Base-by-base conservation (phyloP, 176 grass and related monocot genomes). In the Rhynchospora tenuis region DNA sequence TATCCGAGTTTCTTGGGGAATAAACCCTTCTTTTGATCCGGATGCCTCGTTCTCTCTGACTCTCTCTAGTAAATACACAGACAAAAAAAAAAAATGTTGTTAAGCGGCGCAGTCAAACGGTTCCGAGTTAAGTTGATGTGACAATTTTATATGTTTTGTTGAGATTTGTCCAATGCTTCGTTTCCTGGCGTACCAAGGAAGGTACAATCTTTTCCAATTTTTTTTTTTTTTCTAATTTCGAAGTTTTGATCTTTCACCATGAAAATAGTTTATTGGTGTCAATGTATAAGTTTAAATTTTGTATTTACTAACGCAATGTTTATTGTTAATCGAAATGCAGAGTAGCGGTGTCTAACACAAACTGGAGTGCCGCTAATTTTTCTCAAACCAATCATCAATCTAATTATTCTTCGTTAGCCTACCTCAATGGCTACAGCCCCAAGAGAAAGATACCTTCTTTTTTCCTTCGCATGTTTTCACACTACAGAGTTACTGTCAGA, bases 401-500 rank as follows among this genome's bases (percentile, higher is more conserved):
- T 14, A 84, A 84, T 27, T 83, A 80, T 72, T 83, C 81, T 60
- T 52, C 85, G 43, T 56, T 76, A 23, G 80, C 23, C 44, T 88
- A 86, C 73, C 81, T 80, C 72, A 79, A 94, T 94, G 88, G 90
- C 33, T 85, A 85, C 45, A 65, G 82, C 12, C 43, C 44, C 19
- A 85, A 71, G 73, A 79, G 45, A 73, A 94, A 78, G 13, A 86
- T 90, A 50, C 92, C 85, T 19, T 59, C 79, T 6, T 17, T 90
- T 52, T 83, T 90, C 79, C 84, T 79, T 11, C 90, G 92, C 84
- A 87, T 91, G 66, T 89, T 89, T 79, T 94, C 90, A 22, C 88
- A 81, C 69, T 89, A 86, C 87, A 92, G 82, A 89, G 63, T 88
- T 72, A 45, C 38, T 42, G 48, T 28, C 78, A 71, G 45, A 71